phyloP scores from a whole-genome alignment of 176 grass and related monocot species.

The Ampelocalamus luodianensis region DNA sequence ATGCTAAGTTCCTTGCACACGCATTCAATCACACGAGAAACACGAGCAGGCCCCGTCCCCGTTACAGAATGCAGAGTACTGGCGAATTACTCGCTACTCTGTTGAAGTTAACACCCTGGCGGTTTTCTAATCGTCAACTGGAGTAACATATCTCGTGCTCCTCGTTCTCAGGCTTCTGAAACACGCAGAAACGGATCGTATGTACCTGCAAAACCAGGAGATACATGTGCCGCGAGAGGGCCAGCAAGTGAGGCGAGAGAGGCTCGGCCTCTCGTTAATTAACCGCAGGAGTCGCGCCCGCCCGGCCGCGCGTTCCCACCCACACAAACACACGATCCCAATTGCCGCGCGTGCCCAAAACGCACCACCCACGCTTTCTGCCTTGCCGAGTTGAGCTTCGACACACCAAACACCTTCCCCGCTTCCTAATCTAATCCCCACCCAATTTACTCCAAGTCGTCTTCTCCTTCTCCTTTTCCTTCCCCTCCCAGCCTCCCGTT shows the following conservation, averaged over 20 bases:
- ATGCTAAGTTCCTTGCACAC: neutral
- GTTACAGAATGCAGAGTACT: neutral
- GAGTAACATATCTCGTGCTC: constrained; percentile 1
- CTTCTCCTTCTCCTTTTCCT: neutral
- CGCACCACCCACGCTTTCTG: constrained; percentile 41
- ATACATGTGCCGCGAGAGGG: neutral
- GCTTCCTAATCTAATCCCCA: constrained; percentile 37
- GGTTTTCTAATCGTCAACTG: neutral
- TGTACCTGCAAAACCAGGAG: neutral
- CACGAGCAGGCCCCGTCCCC: neutral
- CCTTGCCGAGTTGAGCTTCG: constrained; percentile 38
- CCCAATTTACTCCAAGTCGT: constrained; percentile 37
- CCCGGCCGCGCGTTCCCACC: constrained; percentile 37
- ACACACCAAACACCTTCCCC: constrained; percentile 53
- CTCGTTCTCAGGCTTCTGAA: neutral
- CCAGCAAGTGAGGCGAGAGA: neutral
- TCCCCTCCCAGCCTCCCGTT: too few relatives aligned
- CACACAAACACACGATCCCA: constrained; percentile 4
- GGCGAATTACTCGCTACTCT: neutral
- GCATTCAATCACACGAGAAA: neutral
- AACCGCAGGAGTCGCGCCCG: constrained; percentile 8
- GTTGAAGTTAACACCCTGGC: neutral
- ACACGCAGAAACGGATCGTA: neutral
- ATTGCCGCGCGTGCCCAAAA: constrained; percentile 40
- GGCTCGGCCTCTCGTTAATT: neutral